phyloP scores from a whole-genome alignment of 371 early-diverging fungal genomes.

The Rhizopus sp. region DNA sequence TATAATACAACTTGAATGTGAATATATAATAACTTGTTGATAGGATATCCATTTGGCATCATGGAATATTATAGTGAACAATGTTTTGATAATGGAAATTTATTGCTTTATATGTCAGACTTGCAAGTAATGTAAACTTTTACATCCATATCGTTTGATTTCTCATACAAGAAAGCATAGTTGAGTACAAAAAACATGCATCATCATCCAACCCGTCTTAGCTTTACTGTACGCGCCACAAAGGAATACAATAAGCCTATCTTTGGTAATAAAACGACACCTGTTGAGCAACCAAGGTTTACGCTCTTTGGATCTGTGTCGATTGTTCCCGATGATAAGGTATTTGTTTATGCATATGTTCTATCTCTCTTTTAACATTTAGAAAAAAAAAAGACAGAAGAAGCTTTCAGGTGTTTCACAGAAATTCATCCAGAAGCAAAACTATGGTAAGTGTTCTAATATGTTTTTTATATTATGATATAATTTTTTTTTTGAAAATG shows the following conservation, averaged over 20 bases:
- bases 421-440: slow-evolving; percentile 52
- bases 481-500: background rate
- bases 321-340: slow-evolving; percentile 34
- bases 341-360: slow-evolving; percentile 6
- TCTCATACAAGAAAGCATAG: slow-evolving; percentile 16
- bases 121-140: slow-evolving; percentile 35
- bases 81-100: slow-evolving; percentile 46
- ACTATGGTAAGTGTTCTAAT: slow-evolving; percentile 21
- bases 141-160: background rate
- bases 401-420: slow-evolving; percentile 34
- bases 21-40: slow-evolving; percentile 18
- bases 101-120: slow-evolving; percentile 51
- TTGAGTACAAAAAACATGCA: slow-evolving; percentile 45
- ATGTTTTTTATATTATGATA: background rate
- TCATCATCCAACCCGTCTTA: slow-evolving; percentile 21
- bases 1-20: too few relatives aligned
- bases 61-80: slow-evolving; percentile 58
- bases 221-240: slow-evolving; percentile 36
- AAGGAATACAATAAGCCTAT: slow-evolving; percentile 33
- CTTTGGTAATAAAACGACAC: slow-evolving; percentile 26
- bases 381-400: slow-evolving; percentile 10
- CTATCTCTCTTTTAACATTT: too few relatives aligned
- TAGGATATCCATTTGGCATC: slow-evolving; percentile 49
- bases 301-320: slow-evolving; percentile 49
- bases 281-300: slow-evolving; percentile 53